A percentile compares a stretch with the other conserved stretches of the same genome.
Evolutionary conservation across 176 grass and related monocot genomes (phyloP).

Genomic region (Eleusine coracana): DNA sequence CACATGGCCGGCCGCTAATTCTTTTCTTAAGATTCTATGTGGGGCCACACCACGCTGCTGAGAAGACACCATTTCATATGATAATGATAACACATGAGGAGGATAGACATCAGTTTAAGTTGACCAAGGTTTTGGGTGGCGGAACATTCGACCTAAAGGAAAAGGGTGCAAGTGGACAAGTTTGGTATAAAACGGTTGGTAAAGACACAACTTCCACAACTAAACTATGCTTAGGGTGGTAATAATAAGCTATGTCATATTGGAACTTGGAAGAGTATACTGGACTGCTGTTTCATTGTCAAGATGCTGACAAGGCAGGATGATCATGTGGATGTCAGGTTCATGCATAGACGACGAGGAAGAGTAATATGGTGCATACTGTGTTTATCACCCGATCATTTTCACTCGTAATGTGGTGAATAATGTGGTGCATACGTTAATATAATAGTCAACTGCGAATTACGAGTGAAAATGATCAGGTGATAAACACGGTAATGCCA

Average conservation of each 20-base stretch:
- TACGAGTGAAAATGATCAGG: not conserved
- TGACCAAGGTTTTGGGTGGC: not conserved
- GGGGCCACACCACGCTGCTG: not conserved
- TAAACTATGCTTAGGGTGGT: not conserved
- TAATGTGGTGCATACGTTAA: not conserved
- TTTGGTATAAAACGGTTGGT: conserved; percentile 5
- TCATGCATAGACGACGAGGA: not conserved
- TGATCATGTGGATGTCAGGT: not conserved
- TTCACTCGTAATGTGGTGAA: too few relatives aligned
- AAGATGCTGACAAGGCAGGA: not conserved
- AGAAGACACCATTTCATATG: not conserved
- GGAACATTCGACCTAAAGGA: not conserved
- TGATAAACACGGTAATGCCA: not conserved
- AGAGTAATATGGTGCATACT: too few relatives aligned
- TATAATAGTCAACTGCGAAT: not conserved
- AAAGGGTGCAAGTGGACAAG: not conserved
- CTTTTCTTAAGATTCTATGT: conserved; percentile 26
- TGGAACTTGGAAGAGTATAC: not conserved
- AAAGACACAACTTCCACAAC: too few relatives aligned
- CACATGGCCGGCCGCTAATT: not conserved
- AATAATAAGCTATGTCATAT: not conserved
- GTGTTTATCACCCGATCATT: too few relatives aligned
- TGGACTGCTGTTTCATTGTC: not conserved
- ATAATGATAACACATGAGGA: not conserved
- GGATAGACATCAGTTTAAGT: too few relatives aligned